Base-by-base conservation (phyloP, 768 basidiomycete species). In the Leccinum barrowsii region DNA sequence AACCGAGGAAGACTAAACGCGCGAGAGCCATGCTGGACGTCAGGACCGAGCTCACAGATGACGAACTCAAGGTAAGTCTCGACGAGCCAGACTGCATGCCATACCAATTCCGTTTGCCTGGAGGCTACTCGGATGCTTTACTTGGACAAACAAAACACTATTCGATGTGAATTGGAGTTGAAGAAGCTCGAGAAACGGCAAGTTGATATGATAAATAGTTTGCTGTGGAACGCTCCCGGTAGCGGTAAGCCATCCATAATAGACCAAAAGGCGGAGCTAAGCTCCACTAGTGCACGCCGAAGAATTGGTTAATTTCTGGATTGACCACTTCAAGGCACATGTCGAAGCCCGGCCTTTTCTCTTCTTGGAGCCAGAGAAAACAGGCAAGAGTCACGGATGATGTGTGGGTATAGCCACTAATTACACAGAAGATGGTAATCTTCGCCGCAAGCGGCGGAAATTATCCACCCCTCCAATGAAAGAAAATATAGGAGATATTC, bases 41-140 rank as follows among this genome's bases (percentile, higher is more conserved):
- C 5, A 80, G 89, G 59, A 94, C 85, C 5, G 92, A 94, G 67
- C 74, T 94, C 37, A 90, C 90, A 5, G 89, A 92, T 58, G 86
- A 89, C 4, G 90, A 94, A 72, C 76, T 94, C 47, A 88, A 86
- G 77, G 92, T 84, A 57, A 59, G 69, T 26, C 37, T 22, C 42
- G 46, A 19, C 49, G 49, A 51, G 21, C 26, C 26, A 15, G 32
- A 4, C 51, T 52, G 17, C 7, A 59, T 42, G 2, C 47, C 37
- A 55, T 53, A 60, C 13, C 52, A 57, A 17, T 35, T 37, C 47
- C 19, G 15, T 48, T 30, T 42, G 1, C 50, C 42, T 13, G 51
- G 52, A 89, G 87, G 72, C 77, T 58, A 84, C 87, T 24, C 81
- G 91, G 28, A 76, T 82, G 35, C 78, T 85, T 60, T 93, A 94